Evolutionary conservation across 2,329 filamentous ascomycete genomes (phyloP), one percentile per base, ranked within the genome.

Genomic region (Mariannaea sp.): DNA sequence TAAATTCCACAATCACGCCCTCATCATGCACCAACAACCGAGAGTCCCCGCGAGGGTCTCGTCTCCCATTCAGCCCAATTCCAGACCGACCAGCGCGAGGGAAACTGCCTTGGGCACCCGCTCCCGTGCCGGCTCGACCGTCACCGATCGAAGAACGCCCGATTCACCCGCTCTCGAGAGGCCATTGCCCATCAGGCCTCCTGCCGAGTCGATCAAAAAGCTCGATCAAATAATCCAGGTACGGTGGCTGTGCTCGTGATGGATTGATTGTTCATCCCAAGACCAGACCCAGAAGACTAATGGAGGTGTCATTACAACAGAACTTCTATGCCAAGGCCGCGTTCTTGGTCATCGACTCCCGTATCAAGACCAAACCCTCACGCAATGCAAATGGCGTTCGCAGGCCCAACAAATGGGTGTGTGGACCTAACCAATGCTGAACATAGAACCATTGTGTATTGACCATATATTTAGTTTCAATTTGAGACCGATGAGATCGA

Each of bases 221-320:
- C 80, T 97, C 63, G 94, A 95, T 71, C 92, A 96, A 75, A 94
- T 97, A 68, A 87, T 97, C 65, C 90, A 94, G 82, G 92, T 95
- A 65, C 40, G 66, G 59, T 22, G 26, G 16, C 39, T 24, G 10
- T 29, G 29, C 10, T 17, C 12, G 33, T 32, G 24, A 10, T 7
- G 22, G 4, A 12, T 9, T 39, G 4, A n/a, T n/a, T 19, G 27
- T 26, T 20, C 14, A 5, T 26, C 33, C 30, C 20, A 14, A 20
- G 30, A 24, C n/a, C 19, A 16, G 27, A 27, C 9, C 32, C n/a
- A 1, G 20, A 20, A 27, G 41, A 45, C 61, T 66, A 40, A 64
- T 53, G 42, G 14, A 20, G 26, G 16, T 5, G 7, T 43, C 4
- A 16, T 46, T 17, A 6, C 36, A 26, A 19, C 66, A 97, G 92